Base-by-base conservation (phyloP, 139 green algal genomes). In the Eudorina sp. region DNA sequence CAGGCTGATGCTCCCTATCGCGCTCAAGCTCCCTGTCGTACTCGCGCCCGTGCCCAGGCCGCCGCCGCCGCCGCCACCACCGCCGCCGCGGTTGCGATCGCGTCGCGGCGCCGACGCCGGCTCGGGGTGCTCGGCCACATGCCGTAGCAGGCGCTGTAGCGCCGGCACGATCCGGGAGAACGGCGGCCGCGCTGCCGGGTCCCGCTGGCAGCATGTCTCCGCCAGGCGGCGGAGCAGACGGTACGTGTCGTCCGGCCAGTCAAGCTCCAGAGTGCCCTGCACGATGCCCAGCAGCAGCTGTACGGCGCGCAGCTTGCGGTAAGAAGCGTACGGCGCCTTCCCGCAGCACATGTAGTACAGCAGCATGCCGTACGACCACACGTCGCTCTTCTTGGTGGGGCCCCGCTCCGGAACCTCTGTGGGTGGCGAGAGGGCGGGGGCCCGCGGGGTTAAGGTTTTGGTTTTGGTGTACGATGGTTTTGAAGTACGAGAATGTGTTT, bases 261-360 rank as follows among this genome's bases (percentile, higher is more conserved):
- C 58, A 0, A 64, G 41, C 0, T 13, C 1, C 4, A 86, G 45
- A 3, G 60, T 58, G 18, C 80, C 80, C 62, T 86, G 31, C 62
- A 86, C 66, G 62, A 86, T 75, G 43, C 80, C 80, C 60, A 86
- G 51, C 34, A 86, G 64, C 40, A 86, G 9, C 66, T 86, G 80
- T 18, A 43, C 43, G 25, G 66, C 23, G 11, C 62, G 80, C 62
- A 86, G 55, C 21, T 38, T 55, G 29, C 31, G 18, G 78, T 85
- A 74, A 4, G 53, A 38, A 18, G 29, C 16, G 75, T 83, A 83
- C 19, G 80, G 80, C 80, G 66, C 1, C 40, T 75, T 75, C 60
- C 58, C 80, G 60, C 41, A 64, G 60, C 43, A 74, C 80, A 86
- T 86, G 80, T 64, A 77, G 80, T 86, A 75, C 62, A 86, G 80